phyloP scores from a whole-genome alignment of 768 basidiomycete genomes.

The Hysterangium stoloniferum region DNA sequence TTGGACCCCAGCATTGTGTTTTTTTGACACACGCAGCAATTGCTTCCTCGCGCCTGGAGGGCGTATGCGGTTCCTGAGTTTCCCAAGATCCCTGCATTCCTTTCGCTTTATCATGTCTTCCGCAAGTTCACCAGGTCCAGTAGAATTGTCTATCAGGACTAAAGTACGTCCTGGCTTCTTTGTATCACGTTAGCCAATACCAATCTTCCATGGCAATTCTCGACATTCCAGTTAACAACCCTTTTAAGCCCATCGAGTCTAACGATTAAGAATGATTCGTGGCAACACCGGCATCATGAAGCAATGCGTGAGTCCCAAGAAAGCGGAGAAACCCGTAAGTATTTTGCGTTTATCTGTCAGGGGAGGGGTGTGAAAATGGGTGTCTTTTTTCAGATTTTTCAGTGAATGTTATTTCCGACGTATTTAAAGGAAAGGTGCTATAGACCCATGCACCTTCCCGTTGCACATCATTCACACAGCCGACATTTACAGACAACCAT shows the following conservation, averaged over 20 bases:
- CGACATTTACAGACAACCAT: constrained; percentile 46
- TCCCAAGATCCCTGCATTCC: background rate
- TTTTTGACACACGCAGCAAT: too few species aligned
- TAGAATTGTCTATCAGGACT: constrained; percentile 50
- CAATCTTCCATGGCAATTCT: background rate
- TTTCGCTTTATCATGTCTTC: constrained; percentile 10
- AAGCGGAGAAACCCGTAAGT: constrained; percentile 77
- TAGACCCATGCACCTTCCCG: constrained; percentile 13
- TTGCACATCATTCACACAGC: background rate
- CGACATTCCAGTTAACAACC: constrained; percentile 51
- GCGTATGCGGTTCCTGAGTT: too few species aligned
- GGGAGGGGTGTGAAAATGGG: constrained; percentile 17
- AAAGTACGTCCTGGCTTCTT: constrained; percentile 16
- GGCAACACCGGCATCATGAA: constrained; percentile 78
- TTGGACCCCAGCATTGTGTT: too few species aligned
- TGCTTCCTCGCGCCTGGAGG: too few species aligned
- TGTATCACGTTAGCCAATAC: background rate
- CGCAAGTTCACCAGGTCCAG: constrained; percentile 29
- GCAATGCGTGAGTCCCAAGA: constrained; percentile 68
- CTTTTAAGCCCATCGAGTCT: constrained; percentile 57
- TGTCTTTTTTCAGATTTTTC: constrained; percentile 54
- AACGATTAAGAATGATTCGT: constrained; percentile 72
- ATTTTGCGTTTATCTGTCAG: constrained; percentile 1
- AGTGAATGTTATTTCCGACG: constrained; percentile 62
- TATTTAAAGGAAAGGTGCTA: constrained; percentile 64